Base-by-base conservation (phyloP, 768 basidiomycete genomes). In the Hydnum rufescens region DNA sequence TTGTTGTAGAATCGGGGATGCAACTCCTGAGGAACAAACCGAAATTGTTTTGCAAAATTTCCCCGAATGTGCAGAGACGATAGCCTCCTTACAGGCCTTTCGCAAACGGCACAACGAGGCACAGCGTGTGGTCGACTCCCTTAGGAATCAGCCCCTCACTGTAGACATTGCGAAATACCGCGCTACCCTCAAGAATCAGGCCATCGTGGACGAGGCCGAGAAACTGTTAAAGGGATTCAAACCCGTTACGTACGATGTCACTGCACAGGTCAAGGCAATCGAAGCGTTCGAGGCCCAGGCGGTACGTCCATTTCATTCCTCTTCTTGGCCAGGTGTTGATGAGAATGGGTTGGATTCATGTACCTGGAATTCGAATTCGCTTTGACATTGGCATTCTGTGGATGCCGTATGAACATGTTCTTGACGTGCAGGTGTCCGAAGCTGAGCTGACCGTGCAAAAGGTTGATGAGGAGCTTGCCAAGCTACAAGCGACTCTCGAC, bases 281-380 rank as follows among this genome's bases (percentile, higher is more conserved):
- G 89, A 93, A 64, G 80, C 87, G 49, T 99, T 99, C 66, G 87
- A 97, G 74, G 73, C 77, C 56, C 95, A 92, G 70, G 95, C 95
- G 57, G 93, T 96, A 59, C 59, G 82, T 29, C 29, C 16, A 1
- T 28, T 29, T 16, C 36, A n/a, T 39, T 39, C 34, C 34, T 39
- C 34, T 1, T 13, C 16, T 16, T 26, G 26, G 1, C 16, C 13
- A 8, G 44, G 13, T 8, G 8, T 13, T 47, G 44, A 8, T 47
- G 44, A 13, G 44, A 26, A 13, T 13, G 13, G 13, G 36, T 13
- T 39, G 5, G n/a, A 22, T n/a, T 34, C 18, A 54, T 8, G 13
- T 8, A 4, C 23, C 22, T 52, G 31, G 26, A 4, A 18, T 32
- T 3, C 8, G 3, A 1, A n/a, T 4, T 51, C 6, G 53, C n/a